These are phyloP conservation scores for Fonsecaea erecta DNA, from an alignment of 2,329 filamentous ascomycete species.

Conservation along the genomic window DNA sequence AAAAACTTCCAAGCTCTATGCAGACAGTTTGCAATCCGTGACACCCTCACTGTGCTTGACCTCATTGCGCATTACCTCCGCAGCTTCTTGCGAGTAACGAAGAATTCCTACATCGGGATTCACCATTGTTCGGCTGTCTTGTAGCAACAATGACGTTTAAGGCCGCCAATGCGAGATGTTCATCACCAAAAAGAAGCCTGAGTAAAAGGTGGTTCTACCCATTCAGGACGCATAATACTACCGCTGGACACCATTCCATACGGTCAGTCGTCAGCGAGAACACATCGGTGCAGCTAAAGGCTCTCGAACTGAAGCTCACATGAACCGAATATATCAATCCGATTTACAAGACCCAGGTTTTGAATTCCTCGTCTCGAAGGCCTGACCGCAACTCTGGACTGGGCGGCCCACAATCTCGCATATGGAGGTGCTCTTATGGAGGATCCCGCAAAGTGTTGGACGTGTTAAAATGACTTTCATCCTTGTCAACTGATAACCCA, in stretches of 20 bases:
- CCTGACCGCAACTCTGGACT: neutral
- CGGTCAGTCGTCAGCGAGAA: neutral
- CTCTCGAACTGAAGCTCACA: neutral
- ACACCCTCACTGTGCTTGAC: neutral
- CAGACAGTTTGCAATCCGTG: neutral
- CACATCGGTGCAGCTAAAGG: neutral
- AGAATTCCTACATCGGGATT: neutral
- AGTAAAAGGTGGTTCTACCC: neutral
- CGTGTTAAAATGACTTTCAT: neutral
- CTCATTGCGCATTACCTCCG: neutral
- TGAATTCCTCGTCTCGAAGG: neutral
- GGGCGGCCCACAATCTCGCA: neutral
- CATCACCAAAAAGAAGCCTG: neutral
- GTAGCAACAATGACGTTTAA: neutral
- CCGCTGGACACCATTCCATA: neutral
- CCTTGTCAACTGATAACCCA: neutral
- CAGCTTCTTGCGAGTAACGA: neutral
- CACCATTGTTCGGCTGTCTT: neutral
- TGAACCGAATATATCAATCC: neutral
- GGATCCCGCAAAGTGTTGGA: neutral
- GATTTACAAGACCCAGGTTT: neutral
- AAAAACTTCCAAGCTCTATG: neutral
- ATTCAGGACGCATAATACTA: neutral
- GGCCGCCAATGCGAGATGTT: neutral
- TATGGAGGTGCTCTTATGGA: neutral